phyloP scores from a whole-genome alignment of 202 grass and related monocot species.

The Musa balbisiana region DNA sequence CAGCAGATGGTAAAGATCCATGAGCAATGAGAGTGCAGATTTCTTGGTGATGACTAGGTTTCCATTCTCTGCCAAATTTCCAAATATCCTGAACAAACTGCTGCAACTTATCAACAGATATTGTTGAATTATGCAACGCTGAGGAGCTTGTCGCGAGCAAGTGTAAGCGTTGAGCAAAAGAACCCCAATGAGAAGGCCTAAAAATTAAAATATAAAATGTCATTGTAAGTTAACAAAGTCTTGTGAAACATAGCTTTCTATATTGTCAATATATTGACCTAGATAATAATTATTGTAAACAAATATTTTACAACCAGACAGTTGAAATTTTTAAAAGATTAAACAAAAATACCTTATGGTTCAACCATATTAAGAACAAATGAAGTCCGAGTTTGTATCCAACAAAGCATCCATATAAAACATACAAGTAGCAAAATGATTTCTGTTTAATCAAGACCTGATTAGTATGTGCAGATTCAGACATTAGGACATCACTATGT shows the following conservation, averaged over 20 bases:
- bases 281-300: background rate
- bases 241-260: background rate
- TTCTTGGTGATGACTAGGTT: slow-evolving; percentile 44
- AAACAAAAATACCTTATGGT: background rate
- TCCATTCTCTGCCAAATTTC: slow-evolving; percentile 34
- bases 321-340: background rate
- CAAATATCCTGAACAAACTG: slow-evolving; percentile 36
- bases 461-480: too few species aligned
- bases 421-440: background rate
- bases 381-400: background rate
- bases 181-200: slow-evolving; percentile 64
- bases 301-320: too few species aligned
- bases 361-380: background rate
- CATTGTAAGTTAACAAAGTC: background rate
- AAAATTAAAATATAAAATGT: slow-evolving; percentile 24
- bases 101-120: slow-evolving; percentile 52
- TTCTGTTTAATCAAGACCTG: too few species aligned
- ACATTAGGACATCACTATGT: too few species aligned
- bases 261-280: background rate
- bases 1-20: slow-evolving; percentile 40
- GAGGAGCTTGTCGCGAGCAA: slow-evolving; percentile 68
- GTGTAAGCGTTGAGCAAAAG: slow-evolving; percentile 48
- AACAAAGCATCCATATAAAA: background rate
- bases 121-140: slow-evolving; percentile 45
- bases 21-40: slow-evolving; percentile 35